Evolutionary conservation across 1,139 yeast species (phyloP), one percentile per base, ranked within the genome.

Genomic region (Barnettozyma hawaiiensis): DNA sequence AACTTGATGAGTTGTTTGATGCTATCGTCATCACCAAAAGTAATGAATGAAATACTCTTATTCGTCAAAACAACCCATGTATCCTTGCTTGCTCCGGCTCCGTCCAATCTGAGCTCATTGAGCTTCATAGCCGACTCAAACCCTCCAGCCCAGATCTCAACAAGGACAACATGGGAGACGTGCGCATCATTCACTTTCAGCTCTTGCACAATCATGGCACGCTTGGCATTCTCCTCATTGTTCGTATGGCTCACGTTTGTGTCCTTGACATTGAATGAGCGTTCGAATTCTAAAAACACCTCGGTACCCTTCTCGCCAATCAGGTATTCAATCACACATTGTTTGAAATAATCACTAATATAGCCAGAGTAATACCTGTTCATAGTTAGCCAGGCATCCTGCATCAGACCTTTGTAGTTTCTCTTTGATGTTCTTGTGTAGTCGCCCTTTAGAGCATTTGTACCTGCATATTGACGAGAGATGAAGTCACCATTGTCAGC

Each of bases 181-280:
- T 90, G 97, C 19, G 18, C 15, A 34, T 41, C 44, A 15, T 34
- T 41, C 71, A 90, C 85, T 63, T 86, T 94, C 48, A 97, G 95
- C 18, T 73, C 71, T 47, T 75, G 86, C 40, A 94, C 78, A 51
- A 65, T 55, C 70, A 86, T 87, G 67, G 85, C 75, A 54, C 94
- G 76, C 7, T 50, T 41, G 0, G 58, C 56, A 29, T 53, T 54
- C 24, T 57, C 55, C 37, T 49, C 52, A n/a, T 57, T 45, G 28
- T 52, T 51, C 22, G 60, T 60, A 5, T 16, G 21, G 14, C 19
- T 35, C 31, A 38, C 28, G 9, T 26, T 31, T 1, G 70, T 65
- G 47, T 67, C 71, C 33, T 50, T 31, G 14, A 62, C 53, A 24
- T 57, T 50, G 43, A 67, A 49, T 2, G 58, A 54, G 7, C 65